A percentile compares a stretch with the other conserved stretches of the same genome.
These are phyloP conservation scores for Colletotrichum lini DNA, from an alignment of 2,329 filamentous ascomycete genomes.

Conservation along the genomic window DNA sequence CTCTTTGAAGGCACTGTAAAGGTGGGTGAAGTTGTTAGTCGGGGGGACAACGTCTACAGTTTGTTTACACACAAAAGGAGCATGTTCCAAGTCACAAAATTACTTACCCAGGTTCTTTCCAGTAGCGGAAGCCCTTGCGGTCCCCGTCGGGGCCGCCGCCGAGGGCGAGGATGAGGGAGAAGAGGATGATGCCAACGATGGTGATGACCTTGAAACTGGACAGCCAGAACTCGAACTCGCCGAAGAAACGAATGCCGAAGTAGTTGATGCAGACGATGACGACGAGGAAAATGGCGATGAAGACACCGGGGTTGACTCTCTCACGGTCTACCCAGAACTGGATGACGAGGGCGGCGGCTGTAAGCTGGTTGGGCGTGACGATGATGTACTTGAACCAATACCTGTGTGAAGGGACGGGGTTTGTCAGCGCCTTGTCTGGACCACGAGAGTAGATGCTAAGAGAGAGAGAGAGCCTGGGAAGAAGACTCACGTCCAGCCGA, in stretches of 20 bases:
- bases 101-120: slow-evolving; percentile 69
- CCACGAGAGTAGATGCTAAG: slow-evolving; percentile 48
- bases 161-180: slow-evolving; percentile 73
- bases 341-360: slow-evolving; percentile 83
- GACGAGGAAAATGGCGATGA: slow-evolving; percentile 80
- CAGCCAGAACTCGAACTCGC: slow-evolving; percentile 75
- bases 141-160: slow-evolving; percentile 77
- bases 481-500: slow-evolving; percentile 76
- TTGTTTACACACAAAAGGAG: no score
- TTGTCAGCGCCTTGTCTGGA: slow-evolving; percentile 68
- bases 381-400: slow-evolving; percentile 88
- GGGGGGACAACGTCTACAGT: background rate
- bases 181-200: slow-evolving; percentile 76
- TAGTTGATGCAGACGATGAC: slow-evolving; percentile 77
- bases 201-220: slow-evolving; percentile 78
- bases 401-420: slow-evolving; percentile 71
- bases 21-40: slow-evolving; percentile 2
- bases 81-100: no score
- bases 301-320: slow-evolving; percentile 82
- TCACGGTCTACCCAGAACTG: slow-evolving; percentile 80
- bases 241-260: slow-evolving; percentile 78
- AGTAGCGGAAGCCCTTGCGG: slow-evolving; percentile 76
- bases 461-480: background rate
- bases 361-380: slow-evolving; percentile 87
- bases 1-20: slow-evolving; percentile 62